phyloP scores from a whole-genome alignment of 192 early-diverging fungal species.

The Phycomyces nitens region DNA sequence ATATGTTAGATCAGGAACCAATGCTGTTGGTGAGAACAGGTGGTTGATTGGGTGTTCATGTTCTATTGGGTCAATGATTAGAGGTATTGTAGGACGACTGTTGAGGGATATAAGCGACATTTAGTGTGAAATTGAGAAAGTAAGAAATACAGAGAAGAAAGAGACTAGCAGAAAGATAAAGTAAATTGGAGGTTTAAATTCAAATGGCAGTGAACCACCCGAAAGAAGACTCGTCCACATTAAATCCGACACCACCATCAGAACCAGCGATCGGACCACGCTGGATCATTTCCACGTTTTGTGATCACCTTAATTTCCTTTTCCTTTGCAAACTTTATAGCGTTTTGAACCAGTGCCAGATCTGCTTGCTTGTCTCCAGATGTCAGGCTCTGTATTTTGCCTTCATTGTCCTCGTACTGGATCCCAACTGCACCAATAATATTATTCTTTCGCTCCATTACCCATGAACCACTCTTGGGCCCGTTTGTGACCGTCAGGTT shows the following conservation, averaged over 20 bases:
- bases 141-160: constrained; percentile 5
- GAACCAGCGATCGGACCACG: constrained; percentile 4
- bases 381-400: constrained; percentile 16
- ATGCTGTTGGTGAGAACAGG: constrained; percentile 27
- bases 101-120: neutral
- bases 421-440: constrained; percentile 11
- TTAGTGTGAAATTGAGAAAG: constrained; percentile 1
- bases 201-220: neutral
- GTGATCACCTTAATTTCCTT: constrained; percentile 23
- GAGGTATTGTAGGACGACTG: constrained; percentile 1
- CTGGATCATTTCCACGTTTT: constrained; percentile 11
- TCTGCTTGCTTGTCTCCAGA: neutral
- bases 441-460: constrained; percentile 6
- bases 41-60: constrained; percentile 20
- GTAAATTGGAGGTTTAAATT: neutral
- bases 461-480: constrained; percentile 16
- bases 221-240: neutral
- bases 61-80: neutral
- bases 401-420: constrained; percentile 8
- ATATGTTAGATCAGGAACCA: constrained; percentile 20
- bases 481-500: neutral
- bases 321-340: constrained; percentile 17
- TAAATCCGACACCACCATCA: neutral
- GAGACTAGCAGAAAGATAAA: constrained; percentile 6
- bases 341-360: constrained; percentile 17